Percentiles rank a stretch among this genome's conserved stretches.
Conservation (phyloP, 225 moss, liverwort and hornwort species). For the Marchantia paleacea region DNA sequence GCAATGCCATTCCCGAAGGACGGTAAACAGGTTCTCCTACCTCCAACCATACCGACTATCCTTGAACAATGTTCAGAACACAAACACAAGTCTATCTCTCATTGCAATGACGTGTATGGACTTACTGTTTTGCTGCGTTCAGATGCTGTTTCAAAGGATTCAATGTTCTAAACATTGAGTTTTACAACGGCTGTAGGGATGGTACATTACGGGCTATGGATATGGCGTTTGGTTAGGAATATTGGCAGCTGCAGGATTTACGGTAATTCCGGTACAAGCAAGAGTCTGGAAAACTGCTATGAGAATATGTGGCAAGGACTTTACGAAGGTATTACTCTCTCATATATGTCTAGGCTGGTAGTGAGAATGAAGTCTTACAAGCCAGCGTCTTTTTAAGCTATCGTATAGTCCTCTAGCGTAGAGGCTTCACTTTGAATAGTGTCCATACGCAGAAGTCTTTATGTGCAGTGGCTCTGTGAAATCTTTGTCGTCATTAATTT, state of each 20-base stretch:
- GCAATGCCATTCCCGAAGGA: constrained; percentile 94
- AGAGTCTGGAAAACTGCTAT: constrained; percentile 84
- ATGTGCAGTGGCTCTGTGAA: neutral
- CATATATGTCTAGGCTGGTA: no score
- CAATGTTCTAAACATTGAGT: neutral
- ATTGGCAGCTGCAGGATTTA: constrained; percentile 78
- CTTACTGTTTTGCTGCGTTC: neutral
- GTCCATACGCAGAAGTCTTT: no score
- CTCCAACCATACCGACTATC: neutral
- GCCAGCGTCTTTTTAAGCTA: no score
- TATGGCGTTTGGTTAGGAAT: constrained; percentile 97
- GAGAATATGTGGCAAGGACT: constrained; percentile 77
- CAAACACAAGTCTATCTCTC: no score
- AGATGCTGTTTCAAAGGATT: neutral
- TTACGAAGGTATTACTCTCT: constrained; percentile 56
- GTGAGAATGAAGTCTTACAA: no score
- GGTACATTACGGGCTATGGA: constrained; percentile 93
- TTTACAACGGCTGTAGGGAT: constrained; percentile 53
- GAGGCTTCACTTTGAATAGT: no score
- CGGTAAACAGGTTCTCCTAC: constrained; percentile 74
- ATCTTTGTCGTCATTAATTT: neutral
- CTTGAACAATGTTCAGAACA: no score
- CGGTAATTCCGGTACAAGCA: constrained; percentile 82
- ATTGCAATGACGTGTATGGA: no score
- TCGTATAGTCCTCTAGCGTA: no score